Base-by-base conservation (phyloP, 257 asterid species). In the Rauvolfia tetraphylla region DNA sequence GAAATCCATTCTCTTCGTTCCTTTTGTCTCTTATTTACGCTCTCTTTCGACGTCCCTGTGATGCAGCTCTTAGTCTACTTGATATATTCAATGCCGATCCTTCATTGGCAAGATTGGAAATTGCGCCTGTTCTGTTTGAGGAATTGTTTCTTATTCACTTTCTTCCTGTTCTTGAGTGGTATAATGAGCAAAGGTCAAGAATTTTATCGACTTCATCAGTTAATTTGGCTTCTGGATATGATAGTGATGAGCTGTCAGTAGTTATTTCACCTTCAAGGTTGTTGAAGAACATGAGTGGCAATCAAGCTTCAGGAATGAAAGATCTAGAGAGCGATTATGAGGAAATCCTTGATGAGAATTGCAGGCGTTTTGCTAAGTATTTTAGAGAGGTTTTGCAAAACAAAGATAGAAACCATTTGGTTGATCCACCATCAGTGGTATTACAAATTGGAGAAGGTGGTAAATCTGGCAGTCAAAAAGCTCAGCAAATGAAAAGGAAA, bases 141-240 rank as follows among this genome's bases (percentile, higher is more conserved):
- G 89, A 90, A 12, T 72, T 92, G 75, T 92, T 90, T 85, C 87
- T 90, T 11, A 10, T 75, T 3, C 92, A 90, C 71, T 89, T 90
- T 68, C 42, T 66, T 27, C 88, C 89, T 1, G 57, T 92, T 53
- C 66, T 85, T 14, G 88, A 87, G 11, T 88, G 97, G 93, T 87
- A 90, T 77, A 79, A 85, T 67, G 75, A 51, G 17, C 85, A 79
- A 62, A 85, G 90, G 51, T 75, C 83, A 12, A 10, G 5, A 27
- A 89, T 87, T 54, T 76, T 87, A 61, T 77, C 85, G 3, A 67
- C 77, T 7, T 41, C 70, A 20, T 65, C 84, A 1, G 51, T 42
- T 15, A 39, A 69, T 71, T 42, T 67, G 51, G 53, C 70, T 56
- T 74, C 76, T 23, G 86, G 74, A 34, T 79, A 78, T 27, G 71